Evolutionary conservation across 305 asterid species (phyloP), one percentile per base, ranked within the genome.

Genomic region (Petunia hybrid): DNA sequence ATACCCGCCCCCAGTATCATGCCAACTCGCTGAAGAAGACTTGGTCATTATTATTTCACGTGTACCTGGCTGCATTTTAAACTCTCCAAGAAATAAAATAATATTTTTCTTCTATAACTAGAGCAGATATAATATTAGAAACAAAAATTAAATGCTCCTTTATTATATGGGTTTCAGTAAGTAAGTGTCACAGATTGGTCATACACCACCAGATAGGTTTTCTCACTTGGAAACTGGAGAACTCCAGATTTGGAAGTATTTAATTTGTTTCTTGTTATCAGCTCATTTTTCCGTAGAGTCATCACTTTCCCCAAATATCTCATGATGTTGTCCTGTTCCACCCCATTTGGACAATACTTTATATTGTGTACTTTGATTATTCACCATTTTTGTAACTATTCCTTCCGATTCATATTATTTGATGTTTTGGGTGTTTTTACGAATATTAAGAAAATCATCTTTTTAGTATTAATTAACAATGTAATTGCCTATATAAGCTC

Each of bases 31-130:
- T 36, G 64, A 40, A 51, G 38, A 87, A 84, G 62, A 76, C 92
- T 85, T 87, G 93, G 94, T 83, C 89, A 86, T 81, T 66, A 77
- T 88, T 80, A 62, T 64, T 86, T 86, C 92, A 88, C 91, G 91
- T 90, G 89, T 85, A 85, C 82, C 31, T 60, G 14, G 3, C 57
- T 77, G 82, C 79, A 68, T 64, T 84, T 82, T 83, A 75, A 78
- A 48, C 48, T 71, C 61, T 48, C 16, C 22, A 71, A 46, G 61
- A 31, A 6, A 68, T 42, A 7, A 53, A 45, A 22, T 45, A 9
- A 7, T 70, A 46, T 43, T 43, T 5, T 71, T 39, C 12, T 71
- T 10, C 46, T 22, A 31, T 46, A 5, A 67, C n/a, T 41, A 67
- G n/a, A 66, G 55, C 12, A 6, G 35, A n/a, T 57, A 57, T 14